These are phyloP conservation scores for Raffaelea albimanens DNA, from an alignment of 2,329 filamentous ascomycete genomes.

Conservation along the genomic window DNA sequence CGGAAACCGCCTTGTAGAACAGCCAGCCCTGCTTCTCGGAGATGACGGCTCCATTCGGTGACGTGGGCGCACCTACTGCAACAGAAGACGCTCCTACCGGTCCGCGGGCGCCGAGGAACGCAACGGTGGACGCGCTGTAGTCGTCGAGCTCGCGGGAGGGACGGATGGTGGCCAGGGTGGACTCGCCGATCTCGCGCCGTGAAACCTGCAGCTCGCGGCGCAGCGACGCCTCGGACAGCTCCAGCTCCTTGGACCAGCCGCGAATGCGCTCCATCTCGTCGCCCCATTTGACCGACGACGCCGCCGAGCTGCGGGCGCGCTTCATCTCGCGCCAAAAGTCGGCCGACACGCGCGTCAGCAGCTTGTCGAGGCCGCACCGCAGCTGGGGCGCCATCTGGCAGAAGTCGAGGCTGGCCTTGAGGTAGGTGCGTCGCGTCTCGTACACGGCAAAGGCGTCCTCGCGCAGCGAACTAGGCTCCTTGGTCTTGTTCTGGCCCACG, in stretches of 20 bases:
- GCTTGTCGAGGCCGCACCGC: conserved; percentile 71
- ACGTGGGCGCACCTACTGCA: too few relatives aligned
- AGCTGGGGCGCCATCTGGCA: conserved; percentile 81
- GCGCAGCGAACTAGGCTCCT: conserved; percentile 80
- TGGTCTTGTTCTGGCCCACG: conserved; percentile 77
- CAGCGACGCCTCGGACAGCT: conserved; percentile 75
- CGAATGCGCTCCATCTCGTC: conserved; percentile 83
- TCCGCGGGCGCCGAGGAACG: conserved; percentile 66
- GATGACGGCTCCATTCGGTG: conserved; percentile 38
- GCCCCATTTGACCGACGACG: conserved; percentile 56
- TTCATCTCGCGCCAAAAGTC: conserved; percentile 88
- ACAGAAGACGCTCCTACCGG: conserved; percentile 50
- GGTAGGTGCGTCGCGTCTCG: conserved; percentile 81
- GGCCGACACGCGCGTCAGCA: conserved; percentile 74
- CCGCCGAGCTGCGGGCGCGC: conserved; percentile 55
- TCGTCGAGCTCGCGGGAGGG: conserved; percentile 90
- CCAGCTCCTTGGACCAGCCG: conserved; percentile 93
- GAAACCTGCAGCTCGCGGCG: conserved; percentile 71
- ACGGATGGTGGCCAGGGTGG: conserved; percentile 57
- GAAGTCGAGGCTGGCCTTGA: conserved; percentile 90
- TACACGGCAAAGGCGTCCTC: conserved; percentile 96
- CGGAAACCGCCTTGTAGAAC: conserved; percentile 69
- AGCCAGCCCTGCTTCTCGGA: conserved; percentile 93
- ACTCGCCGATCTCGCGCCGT: conserved; percentile 72
- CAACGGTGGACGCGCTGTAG: conserved; percentile 82